Percentiles rank a stretch among this genome's conserved stretches.
These are phyloP conservation scores for Scedosporium apiospermum DNA, from an alignment of 2,329 filamentous ascomycete species.

Conservation along the genomic window DNA sequence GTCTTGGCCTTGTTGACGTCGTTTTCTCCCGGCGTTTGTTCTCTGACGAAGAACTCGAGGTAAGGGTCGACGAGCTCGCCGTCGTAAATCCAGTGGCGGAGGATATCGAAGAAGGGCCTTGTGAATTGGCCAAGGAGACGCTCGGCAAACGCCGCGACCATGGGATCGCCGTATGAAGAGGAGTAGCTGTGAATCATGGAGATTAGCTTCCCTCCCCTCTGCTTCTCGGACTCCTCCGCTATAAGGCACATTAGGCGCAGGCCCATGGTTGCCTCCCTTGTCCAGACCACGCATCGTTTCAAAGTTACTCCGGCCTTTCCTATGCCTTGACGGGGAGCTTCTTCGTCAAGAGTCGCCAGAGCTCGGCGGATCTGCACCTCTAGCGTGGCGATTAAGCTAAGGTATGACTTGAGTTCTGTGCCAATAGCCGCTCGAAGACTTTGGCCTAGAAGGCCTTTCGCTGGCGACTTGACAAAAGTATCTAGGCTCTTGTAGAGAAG, in stretches of 20 bases:
- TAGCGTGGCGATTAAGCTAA: constrained; percentile 81
- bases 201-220: constrained; percentile 83
- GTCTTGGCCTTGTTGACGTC: constrained; percentile 31
- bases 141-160: constrained; percentile 88
- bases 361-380: constrained; percentile 87
- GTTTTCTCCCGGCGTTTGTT: constrained; percentile 51
- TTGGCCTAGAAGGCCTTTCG: constrained; percentile 80
- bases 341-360: constrained; percentile 62
- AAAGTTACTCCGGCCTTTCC: constrained; percentile 85
- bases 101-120: constrained; percentile 90
- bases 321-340: constrained; percentile 57
- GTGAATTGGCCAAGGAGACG: constrained; percentile 80
- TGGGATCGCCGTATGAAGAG: constrained; percentile 87
- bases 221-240: constrained; percentile 77
- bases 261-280: constrained; percentile 91
- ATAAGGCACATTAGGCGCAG: constrained; percentile 88
- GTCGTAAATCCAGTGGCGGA: constrained; percentile 96
- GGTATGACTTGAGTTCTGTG: constrained; percentile 76
- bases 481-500: constrained; percentile 79
- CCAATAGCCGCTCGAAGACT: constrained; percentile 82
- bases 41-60: constrained; percentile 87
- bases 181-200: constrained; percentile 90
- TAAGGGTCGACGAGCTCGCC: constrained; percentile 96
- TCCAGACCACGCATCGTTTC: constrained; percentile 95
- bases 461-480: constrained; percentile 70